Percentiles rank a stretch among this genome's conserved stretches.
phyloP scores from a whole-genome alignment of 1,139 yeast species.

The Scheffersomyces stambukii region DNA sequence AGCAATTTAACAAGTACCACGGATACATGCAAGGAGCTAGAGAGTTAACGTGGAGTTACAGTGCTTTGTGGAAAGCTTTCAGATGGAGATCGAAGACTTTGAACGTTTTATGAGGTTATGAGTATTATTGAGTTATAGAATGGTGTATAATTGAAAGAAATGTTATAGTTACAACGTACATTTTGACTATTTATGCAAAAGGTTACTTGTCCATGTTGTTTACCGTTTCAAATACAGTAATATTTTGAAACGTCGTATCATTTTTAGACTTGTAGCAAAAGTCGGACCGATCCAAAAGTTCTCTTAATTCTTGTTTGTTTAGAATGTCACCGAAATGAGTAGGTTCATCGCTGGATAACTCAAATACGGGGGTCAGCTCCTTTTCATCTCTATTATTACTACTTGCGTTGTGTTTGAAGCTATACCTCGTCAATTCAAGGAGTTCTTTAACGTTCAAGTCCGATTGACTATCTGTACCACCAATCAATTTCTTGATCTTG shows the following conservation, averaged over 20 bases:
- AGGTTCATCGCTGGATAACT: slow-evolving; percentile 4
- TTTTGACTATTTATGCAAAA: no score
- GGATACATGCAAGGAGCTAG: slow-evolving; percentile 90
- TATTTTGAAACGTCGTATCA: slow-evolving; percentile 30
- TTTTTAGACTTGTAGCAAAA: slow-evolving; percentile 35
- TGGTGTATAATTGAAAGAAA: no score
- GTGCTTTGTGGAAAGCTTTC: slow-evolving; percentile 69
- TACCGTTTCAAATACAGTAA: slow-evolving; percentile 51
- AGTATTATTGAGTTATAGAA: no score
- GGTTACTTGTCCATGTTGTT: slow-evolving; percentile 30
- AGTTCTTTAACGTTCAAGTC: slow-evolving; percentile 25
- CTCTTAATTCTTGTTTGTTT: slow-evolving; percentile 41
- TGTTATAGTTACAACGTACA: no score
- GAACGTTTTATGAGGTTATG: no score
- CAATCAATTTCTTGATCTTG: slow-evolving; percentile 20
- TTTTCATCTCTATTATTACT: slow-evolving; percentile 6
- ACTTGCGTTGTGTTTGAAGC: slow-evolving; percentile 9
- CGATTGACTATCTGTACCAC: slow-evolving; percentile 9
- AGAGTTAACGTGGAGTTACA: slow-evolving; percentile 88
- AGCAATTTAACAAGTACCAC: slow-evolving; percentile 75
- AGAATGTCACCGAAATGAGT: slow-evolving; percentile 12
- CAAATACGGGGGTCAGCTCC: no score
- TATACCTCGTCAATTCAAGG: slow-evolving; percentile 25
- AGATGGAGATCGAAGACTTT: slow-evolving; percentile 48
- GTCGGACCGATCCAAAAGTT: slow-evolving; percentile 50